Evolutionary conservation across 1,139 yeast species (phyloP), one percentile per base, ranked within the genome.

Genomic region (Candida mesenterica): DNA sequence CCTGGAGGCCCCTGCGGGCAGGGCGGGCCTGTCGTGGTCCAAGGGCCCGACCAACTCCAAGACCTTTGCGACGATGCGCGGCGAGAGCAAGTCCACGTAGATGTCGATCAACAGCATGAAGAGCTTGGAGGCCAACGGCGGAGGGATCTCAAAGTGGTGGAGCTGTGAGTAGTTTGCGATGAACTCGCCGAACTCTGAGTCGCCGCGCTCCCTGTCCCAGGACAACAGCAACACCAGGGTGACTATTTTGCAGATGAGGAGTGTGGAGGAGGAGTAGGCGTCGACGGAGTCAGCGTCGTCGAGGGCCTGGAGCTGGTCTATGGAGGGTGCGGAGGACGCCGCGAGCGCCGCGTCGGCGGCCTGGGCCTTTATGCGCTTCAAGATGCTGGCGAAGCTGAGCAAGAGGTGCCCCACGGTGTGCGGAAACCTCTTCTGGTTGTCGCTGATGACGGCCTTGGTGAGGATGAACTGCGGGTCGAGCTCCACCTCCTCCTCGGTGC

Each of bases 401-500:
- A 62, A 44, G 13, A 61, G 50, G 28, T 52, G 45, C 4, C 58
- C 42, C 15, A 57, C 50, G 35, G 53, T 52, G 13, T 43, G 20
- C 34, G 50, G 49, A 33, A 43, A 37, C 29, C 41, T 45, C 15
- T 42, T 40, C 16, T 47, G 49, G 33, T 49, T 53, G 17, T 53
- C 53, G 17, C 62, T 40, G 28, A 69, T 49, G 22, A 69, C 50
- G 19, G 55, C 49, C 32, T 57, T 61, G 14, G 73, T 61, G 17
- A 54, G 46, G 12, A 59, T 40, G 41, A 58, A 69, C 44, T 68
- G 75, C 5, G 70, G 68, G 39, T 68, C 66, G 30, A 68, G 50
- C 48, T 69, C 75, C 6, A 69, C 69, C 41, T 69, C 75, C n/a
- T 61, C 59, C n/a, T 65, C 44, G 4, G 66, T 49, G 41, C 62